Conservation (phyloP, 2,329 filamentous ascomycete genomes). For the Fusarium sp. region DNA sequence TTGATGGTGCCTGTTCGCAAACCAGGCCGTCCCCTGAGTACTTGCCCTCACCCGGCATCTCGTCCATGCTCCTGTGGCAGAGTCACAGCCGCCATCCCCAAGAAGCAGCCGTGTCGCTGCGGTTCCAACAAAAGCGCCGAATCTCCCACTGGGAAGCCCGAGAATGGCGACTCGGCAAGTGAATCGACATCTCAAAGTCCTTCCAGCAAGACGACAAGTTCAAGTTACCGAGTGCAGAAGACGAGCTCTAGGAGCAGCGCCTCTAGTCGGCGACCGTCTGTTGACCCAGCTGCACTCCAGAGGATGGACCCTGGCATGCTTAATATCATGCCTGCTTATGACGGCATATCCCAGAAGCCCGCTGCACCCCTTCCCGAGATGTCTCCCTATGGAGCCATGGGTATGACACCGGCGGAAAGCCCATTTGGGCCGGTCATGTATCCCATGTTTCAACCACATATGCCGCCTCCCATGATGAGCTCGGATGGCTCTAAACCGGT, state of each 20-base stretch:
- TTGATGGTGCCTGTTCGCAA: conserved; percentile 79
- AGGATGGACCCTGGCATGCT: conserved; percentile 66
- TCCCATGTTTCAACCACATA: conserved; percentile 49
- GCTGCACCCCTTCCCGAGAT: conserved; percentile 38
- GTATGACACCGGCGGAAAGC: conserved; percentile 43
- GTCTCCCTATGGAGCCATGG: conserved; percentile 45
- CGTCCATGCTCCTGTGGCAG: conserved; percentile 71
- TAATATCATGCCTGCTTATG: conserved; percentile 58
- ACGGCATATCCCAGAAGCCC: conserved; percentile 44
- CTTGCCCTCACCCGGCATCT: conserved; percentile 74
- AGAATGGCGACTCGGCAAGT: conserved; percentile 42
- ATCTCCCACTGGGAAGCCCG: conserved; percentile 35
- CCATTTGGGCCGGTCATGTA: conserved; percentile 46
- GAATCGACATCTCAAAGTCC: conserved; percentile 47
- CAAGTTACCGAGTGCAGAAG: conserved; percentile 61
- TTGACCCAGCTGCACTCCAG: conserved; percentile 61
- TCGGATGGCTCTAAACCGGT: conserved; percentile 27
- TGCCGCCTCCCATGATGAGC: conserved; percentile 41
- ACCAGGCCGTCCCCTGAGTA: conserved; percentile 76
- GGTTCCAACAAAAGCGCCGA: conserved; percentile 50
- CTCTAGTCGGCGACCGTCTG: conserved; percentile 59
- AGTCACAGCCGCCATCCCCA: conserved; percentile 73
- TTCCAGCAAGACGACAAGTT: conserved; percentile 43
- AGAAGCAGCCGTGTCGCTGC: conserved; percentile 68
- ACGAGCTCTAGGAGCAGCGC: conserved; percentile 49